Percentiles rank a stretch among this genome's conserved stretches.
Evolutionary conservation across 1,284 basidiomycete genomes (phyloP).

Genomic region (Sanguinoderma infundibulare): DNA sequence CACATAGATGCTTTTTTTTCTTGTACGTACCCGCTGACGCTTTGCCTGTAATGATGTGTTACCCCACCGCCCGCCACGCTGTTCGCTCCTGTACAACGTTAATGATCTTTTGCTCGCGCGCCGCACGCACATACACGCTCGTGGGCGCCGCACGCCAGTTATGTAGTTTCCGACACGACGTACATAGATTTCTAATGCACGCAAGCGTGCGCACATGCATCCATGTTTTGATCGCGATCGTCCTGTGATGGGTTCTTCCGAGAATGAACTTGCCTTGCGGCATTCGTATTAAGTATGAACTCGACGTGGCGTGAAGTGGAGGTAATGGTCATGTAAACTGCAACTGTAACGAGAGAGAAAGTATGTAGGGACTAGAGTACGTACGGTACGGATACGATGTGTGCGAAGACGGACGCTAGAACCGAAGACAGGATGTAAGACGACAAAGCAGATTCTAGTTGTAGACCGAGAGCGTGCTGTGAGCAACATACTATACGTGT

Average conservation of each 20-base stretch:
- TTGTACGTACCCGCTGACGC: background rate
- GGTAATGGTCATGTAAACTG: too few relatives aligned
- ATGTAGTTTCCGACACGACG: too few relatives aligned
- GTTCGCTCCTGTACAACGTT: background rate
- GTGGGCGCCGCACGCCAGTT: background rate
- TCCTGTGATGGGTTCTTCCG: background rate
- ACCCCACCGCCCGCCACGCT: background rate
- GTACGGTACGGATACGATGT: slow-evolving; percentile 1
- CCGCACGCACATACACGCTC: background rate
- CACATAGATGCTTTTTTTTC: background rate
- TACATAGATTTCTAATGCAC: background rate
- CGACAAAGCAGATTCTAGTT: slow-evolving; percentile 1
- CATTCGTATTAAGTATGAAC: too few relatives aligned
- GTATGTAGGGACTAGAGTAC: too few relatives aligned
- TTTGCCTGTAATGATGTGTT: slow-evolving; percentile 1
- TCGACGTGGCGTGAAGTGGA: too few relatives aligned
- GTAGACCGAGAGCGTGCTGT: background rate
- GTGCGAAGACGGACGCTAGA: background rate
- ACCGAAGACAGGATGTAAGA: background rate
- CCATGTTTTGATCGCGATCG: background rate
- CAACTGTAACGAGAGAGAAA: background rate
- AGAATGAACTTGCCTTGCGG: too few relatives aligned
- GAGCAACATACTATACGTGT: background rate
- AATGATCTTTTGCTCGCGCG: background rate
- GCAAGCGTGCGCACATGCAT: too few relatives aligned